Percentiles rank a stretch among this genome's conserved stretches.
Evolutionary conservation across 805 yeast genomes (phyloP).

Genomic region (Blastobotrys parvus): DNA sequence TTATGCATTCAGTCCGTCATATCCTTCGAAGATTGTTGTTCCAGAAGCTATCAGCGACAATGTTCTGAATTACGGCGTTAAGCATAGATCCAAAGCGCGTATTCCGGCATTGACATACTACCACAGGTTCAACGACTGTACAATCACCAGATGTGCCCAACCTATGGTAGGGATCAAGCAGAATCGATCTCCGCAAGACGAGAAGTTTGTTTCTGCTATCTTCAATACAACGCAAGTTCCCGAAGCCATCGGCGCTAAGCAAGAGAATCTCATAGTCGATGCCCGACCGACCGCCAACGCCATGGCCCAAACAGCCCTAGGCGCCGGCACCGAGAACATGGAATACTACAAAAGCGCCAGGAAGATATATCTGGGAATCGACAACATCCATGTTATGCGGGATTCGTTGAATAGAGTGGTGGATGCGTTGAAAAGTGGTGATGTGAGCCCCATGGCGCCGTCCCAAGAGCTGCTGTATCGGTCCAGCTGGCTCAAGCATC

Average conservation of each 20-base stretch:
- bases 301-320: constrained; percentile 90
- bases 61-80: constrained; percentile 72
- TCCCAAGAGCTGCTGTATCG: constrained; percentile 51
- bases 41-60: constrained; percentile 78
- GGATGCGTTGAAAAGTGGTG: constrained; percentile 59
- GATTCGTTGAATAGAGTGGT: constrained; percentile 64
- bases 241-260: constrained; percentile 26
- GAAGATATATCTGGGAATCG: constrained; percentile 80
- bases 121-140: constrained; percentile 51
- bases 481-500: constrained; percentile 73
- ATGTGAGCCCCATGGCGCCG: constrained; percentile 43
- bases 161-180: constrained; percentile 89
- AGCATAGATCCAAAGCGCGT: constrained; percentile 76
- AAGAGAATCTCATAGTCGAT: constrained; percentile 71
- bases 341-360: constrained; percentile 69
- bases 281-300: constrained; percentile 92
- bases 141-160: constrained; percentile 85
- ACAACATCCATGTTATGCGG: constrained; percentile 91
- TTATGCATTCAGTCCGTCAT: constrained; percentile 60
- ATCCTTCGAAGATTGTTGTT: constrained; percentile 60
- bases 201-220: constrained; percentile 65
- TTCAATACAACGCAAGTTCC: constrained; percentile 47
- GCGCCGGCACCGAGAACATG: constrained; percentile 96
- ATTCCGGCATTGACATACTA: constrained; percentile 77
- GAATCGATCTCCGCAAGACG: constrained; percentile 85